Conservation (phyloP, 345 rosid genomes). For the Lenwebbia sp. region DNA sequence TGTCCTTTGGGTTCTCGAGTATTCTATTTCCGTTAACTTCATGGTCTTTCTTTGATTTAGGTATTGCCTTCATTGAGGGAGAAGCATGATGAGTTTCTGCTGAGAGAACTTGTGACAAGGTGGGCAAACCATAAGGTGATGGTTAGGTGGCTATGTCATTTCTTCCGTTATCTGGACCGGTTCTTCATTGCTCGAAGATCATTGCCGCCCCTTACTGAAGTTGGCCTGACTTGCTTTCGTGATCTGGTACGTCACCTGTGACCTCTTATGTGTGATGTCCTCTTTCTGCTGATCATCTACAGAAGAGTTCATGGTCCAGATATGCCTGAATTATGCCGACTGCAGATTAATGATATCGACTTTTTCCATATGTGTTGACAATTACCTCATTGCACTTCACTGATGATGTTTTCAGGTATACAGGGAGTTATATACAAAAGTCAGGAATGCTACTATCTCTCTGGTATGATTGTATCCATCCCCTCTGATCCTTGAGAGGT, state of each 20-base stretch:
- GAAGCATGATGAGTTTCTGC: slow-evolving; percentile 49
- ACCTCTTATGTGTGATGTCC: not conserved
- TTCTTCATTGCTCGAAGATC: slow-evolving; percentile 33
- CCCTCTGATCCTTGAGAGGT: not conserved
- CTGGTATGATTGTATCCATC: not conserved
- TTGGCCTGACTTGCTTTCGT: slow-evolving; percentile 44
- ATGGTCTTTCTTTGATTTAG: slow-evolving; percentile 7
- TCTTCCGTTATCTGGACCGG: slow-evolving; percentile 44
- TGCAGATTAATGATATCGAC: not conserved
- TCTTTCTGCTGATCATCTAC: not conserved
- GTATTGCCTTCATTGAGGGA: slow-evolving; percentile 39
- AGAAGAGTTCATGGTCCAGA: not conserved
- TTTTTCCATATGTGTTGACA: not conserved
- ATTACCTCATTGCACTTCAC: not conserved
- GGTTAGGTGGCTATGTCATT: slow-evolving; percentile 41
- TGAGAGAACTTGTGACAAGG: slow-evolving; percentile 43
- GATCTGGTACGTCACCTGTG: slow-evolving; percentile 25
- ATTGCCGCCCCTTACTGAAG: slow-evolving; percentile 39
- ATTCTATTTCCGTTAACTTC: not conserved
- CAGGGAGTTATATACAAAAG: slow-evolving; percentile 20
- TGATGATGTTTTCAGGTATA: slow-evolving; percentile 9
- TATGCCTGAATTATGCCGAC: not conserved
- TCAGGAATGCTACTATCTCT: slow-evolving; percentile 29
- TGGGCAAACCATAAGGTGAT: slow-evolving; percentile 49
- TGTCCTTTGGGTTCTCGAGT: not conserved